Evolutionary conservation across 1,284 basidiomycete genomes (phyloP).

Genomic region (Leccinum holopus): DNA sequence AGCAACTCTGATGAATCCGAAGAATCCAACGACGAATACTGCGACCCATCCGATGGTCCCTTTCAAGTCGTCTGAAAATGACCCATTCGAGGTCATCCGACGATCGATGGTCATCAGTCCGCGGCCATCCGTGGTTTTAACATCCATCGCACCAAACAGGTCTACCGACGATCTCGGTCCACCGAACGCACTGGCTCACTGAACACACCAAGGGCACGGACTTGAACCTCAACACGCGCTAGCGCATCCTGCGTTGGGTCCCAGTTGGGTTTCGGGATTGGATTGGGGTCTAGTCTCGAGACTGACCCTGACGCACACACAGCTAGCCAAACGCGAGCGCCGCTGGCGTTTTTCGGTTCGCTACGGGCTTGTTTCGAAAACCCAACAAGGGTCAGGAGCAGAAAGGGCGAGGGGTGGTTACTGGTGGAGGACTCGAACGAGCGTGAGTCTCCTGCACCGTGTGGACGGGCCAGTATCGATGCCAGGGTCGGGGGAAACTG

Average conservation of each 20-base stretch:
- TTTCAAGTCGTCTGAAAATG: conserved; percentile 54
- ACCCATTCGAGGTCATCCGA: conserved; percentile 42
- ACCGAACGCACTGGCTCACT: too few relatives aligned
- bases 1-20: background rate
- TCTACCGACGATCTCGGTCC: too few relatives aligned
- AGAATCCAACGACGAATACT: background rate
- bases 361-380: too few relatives aligned
- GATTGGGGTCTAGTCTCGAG: background rate
- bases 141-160: too few relatives aligned
- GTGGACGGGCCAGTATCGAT: too few relatives aligned
- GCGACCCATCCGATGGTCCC: conserved; percentile 7
- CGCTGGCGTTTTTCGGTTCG: conserved; percentile 31
- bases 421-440: too few relatives aligned
- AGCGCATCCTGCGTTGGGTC: background rate
- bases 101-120: conserved; percentile 11
- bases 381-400: too few relatives aligned
- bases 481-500: too few relatives aligned
- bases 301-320: background rate
- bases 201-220: too few relatives aligned
- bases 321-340: conserved; percentile 8
- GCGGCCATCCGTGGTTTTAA: too few relatives aligned
- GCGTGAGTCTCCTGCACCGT: too few relatives aligned
- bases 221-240: background rate
- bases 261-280: background rate
- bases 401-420: too few relatives aligned